Evolutionary conservation across 164 flowering plant species (phyloP).

Genomic region (Annona cherimola): DNA sequence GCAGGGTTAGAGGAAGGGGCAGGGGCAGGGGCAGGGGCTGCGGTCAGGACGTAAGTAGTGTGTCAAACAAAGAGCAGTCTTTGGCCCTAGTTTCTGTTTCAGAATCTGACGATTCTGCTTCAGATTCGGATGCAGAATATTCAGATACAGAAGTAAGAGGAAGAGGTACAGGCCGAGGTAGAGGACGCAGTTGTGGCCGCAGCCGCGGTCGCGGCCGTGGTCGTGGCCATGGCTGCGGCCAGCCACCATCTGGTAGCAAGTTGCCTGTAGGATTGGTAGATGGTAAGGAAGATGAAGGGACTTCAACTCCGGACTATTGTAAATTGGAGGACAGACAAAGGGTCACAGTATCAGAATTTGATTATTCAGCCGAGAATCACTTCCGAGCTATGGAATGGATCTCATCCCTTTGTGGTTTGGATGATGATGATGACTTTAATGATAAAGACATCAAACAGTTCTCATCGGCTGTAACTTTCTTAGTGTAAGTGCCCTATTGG

Average conservation of each 20-base stretch:
- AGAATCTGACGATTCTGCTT: not conserved
- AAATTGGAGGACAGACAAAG: constrained; percentile 2
- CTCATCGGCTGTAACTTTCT: constrained; percentile 46
- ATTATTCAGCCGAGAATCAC: constrained; percentile 54
- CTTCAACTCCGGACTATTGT: not conserved
- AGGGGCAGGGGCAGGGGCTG: not conserved
- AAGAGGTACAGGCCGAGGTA: not conserved
- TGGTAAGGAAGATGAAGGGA: not conserved
- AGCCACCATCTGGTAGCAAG: not conserved
- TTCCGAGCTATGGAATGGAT: constrained; percentile 44
- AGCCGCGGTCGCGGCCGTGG: not conserved
- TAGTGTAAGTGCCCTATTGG: constrained; percentile 27
- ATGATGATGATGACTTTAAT: constrained; percentile 20
- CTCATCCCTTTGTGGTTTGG: constrained; percentile 42
- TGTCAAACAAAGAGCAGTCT: not conserved
- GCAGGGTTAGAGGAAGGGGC: not conserved
- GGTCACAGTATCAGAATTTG: constrained; percentile 45
- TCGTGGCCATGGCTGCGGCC: not conserved
- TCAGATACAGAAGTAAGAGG: not conserved
- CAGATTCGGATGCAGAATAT: not conserved
- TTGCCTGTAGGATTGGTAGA: not conserved
- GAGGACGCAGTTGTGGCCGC: not conserved
- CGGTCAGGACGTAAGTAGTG: not conserved
- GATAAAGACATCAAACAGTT: constrained; percentile 37
- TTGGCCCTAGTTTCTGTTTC: not conserved